Evolutionary conservation across 495 filamentous ascomycete genomes (phyloP), one percentile per base, ranked within the genome.

Genomic region (Podospora australis): DNA sequence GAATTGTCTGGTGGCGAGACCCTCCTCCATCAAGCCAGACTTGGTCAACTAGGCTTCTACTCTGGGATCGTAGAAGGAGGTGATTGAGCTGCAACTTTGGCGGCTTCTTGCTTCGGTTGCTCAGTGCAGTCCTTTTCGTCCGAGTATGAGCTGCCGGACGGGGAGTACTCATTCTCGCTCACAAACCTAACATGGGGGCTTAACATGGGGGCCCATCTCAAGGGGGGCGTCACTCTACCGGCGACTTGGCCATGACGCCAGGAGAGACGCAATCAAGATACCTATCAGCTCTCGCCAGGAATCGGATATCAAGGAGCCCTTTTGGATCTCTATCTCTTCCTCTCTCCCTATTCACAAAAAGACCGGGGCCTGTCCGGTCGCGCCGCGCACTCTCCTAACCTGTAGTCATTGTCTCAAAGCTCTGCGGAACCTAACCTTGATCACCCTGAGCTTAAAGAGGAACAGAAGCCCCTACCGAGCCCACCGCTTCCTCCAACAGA

Each of bases 71-170:
- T 41, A 39, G 52, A 38, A 53, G 26, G 46, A 52, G 58, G 52
- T 26, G 47, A 44, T 53, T 36, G 55, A 30, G 32, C 57, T 63
- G 59, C 53, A 55, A 62, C 50, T 59, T 42, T 25, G 39, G 39
- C 62, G 64, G 64, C 59, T 63, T 42, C 56, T 56, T 67, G 61
- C 62, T 53, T 66, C 55, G 53, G 46, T 54, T 58, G 60, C 48
- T 36, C 57, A 54, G 60, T 50, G 50, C 46, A 57, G 57, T 64
- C 62, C 57, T 60, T n/a, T 64, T 64, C 39, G 48, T 38, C 50
- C 56, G 44, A 51, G 48, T 24, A 52, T 56, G 57, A 58, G 54
- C 28, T 52, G 59, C 46, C 48, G 39, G 28, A 34, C 48, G 39
- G 23, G 25, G 32, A 11, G 26, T 16, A 17, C 17, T 14, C 30